Evolutionary conservation across 352 stramenopile genomes (phyloP).

Genomic region (Phytophthora brassicae): DNA sequence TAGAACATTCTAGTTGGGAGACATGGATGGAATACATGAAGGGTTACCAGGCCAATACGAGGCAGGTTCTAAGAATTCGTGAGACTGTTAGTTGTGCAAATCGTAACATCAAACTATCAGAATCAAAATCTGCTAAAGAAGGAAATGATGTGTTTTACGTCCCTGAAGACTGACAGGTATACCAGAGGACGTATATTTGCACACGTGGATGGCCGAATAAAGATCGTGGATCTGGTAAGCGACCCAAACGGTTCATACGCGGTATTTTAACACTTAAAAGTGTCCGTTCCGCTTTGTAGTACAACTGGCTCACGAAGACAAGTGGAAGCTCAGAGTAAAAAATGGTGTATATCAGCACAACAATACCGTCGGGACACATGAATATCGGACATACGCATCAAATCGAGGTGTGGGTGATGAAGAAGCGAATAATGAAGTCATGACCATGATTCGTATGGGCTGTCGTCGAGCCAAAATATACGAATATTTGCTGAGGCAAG

Average conservation of each 20-base stretch:
- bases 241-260: slow-evolving; percentile 3
- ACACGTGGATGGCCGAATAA: slow-evolving; percentile 4
- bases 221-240: neutral
- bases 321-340: slow-evolving; percentile 5
- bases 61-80: neutral
- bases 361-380: neutral
- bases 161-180: neutral
- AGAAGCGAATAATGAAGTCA: neutral
- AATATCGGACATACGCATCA: slow-evolving; percentile 3
- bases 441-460: neutral
- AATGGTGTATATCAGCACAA: slow-evolving; percentile 7
- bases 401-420: neutral
- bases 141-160: neutral
- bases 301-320: neutral
- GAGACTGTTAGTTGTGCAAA: neutral
- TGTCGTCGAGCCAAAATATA: slow-evolving; percentile 1
- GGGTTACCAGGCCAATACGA: neutral
- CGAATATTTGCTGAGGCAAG: slow-evolving; percentile 5
- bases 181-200: slow-evolving; percentile 9
- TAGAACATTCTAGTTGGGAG: neutral
- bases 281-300: slow-evolving; percentile 8
- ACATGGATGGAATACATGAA: neutral
- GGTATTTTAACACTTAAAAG: no score
- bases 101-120: neutral
- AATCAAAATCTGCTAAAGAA: neutral